phyloP scores from a whole-genome alignment of 2,329 filamentous ascomycete genomes.

The Talaromyces islandicus region DNA sequence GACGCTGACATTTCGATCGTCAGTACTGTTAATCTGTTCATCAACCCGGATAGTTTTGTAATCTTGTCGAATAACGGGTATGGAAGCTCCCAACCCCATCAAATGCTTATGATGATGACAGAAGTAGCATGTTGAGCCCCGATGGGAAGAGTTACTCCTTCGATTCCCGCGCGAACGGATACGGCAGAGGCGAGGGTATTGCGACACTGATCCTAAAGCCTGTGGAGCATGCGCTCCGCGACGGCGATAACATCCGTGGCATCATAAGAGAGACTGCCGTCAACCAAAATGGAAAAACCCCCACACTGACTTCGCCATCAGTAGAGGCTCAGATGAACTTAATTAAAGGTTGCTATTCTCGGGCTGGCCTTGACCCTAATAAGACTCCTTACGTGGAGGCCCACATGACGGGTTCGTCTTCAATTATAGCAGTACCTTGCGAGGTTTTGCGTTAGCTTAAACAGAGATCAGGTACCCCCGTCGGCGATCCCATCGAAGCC shows the following conservation, averaged over 20 bases:
- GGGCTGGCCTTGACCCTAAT: conserved; percentile 23
- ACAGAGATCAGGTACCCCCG: conserved; percentile 31
- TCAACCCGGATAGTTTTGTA: conserved; percentile 2
- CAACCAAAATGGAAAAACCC: conserved; percentile 31
- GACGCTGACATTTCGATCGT: conserved; percentile 9
- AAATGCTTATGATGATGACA: background rate
- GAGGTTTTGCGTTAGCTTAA: background rate
- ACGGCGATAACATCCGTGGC: conserved; percentile 34
- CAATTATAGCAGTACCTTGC: background rate
- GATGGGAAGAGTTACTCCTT: conserved; percentile 47
- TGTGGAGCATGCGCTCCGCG: conserved; percentile 40
- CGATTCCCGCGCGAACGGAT: conserved; percentile 45
- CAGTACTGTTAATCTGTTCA: conserved; percentile 7
- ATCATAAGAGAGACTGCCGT: conserved; percentile 19
- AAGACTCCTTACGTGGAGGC: conserved; percentile 28
- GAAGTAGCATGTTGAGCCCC: conserved; percentile 42
- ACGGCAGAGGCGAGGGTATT: conserved; percentile 45
- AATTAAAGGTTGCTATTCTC: conserved; percentile 30
- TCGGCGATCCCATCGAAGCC: conserved; percentile 53
- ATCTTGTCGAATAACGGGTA: background rate
- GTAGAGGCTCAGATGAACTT: conserved; percentile 29
- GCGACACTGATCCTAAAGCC: conserved; percentile 43
- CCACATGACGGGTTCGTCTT: conserved; percentile 31
- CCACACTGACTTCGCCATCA: conserved; percentile 36
- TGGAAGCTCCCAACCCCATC: background rate